Conservation (phyloP, 2,329 filamentous ascomycete species). For the Claviceps capensis region DNA sequence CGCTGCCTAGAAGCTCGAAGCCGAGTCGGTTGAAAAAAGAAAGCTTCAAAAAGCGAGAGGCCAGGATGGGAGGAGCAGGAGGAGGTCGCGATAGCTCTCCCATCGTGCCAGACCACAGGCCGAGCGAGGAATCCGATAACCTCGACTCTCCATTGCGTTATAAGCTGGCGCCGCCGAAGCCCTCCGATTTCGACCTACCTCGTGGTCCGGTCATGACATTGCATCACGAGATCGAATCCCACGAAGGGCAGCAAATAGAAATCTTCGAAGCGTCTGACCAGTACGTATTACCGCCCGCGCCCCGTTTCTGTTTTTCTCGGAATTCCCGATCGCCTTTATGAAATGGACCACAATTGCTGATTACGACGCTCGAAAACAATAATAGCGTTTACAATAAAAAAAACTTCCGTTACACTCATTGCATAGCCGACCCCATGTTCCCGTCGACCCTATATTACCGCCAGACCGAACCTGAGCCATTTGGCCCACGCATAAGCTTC, state of each 20-base stretch:
- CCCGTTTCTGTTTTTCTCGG: no score
- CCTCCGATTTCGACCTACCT: conserved; percentile 46
- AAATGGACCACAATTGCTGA: no score
- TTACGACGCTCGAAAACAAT: conserved; percentile 11
- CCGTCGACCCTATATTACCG: conserved; percentile 81
- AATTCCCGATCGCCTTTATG: no score
- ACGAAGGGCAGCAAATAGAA: conserved; percentile 36
- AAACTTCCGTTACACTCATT: conserved; percentile 78
- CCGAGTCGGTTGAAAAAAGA: conserved; percentile 48
- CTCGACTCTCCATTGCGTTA: conserved; percentile 42
- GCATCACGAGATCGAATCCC: conserved; percentile 37
- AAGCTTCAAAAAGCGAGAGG: conserved; percentile 53
- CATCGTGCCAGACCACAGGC: conserved; percentile 43
- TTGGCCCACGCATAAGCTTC: conserved; percentile 74
- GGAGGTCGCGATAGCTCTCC: conserved; percentile 35
- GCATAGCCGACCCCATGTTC: conserved; percentile 79
- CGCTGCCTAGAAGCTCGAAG: conserved; percentile 20
- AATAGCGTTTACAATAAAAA: conserved; percentile 49
- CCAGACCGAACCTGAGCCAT: conserved; percentile 74
- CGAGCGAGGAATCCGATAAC: conserved; percentile 22
- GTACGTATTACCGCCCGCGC: conserved; percentile 25
- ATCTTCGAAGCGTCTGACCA: conserved; percentile 53
- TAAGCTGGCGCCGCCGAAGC: conserved; percentile 49
- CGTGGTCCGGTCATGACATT: conserved; percentile 42
- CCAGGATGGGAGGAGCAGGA: conserved; percentile 35